Conservation (phyloP, 371 early-diverging fungal species). For the Apophysomyces trapeziformis region DNA sequence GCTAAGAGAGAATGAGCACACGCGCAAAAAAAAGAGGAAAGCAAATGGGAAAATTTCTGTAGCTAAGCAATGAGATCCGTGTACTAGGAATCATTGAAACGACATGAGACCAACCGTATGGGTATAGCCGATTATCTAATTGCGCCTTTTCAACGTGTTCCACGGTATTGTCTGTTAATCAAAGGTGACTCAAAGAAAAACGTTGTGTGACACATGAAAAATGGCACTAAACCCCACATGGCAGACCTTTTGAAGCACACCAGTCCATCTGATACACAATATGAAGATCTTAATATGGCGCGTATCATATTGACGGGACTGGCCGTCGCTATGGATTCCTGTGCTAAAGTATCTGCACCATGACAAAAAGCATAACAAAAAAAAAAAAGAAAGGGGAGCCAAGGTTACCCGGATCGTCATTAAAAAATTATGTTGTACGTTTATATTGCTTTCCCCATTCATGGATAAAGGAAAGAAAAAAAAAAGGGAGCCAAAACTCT, state of each 20-base stretch:
- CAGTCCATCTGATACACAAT: slow-evolving; percentile 26
- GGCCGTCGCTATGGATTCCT: slow-evolving; percentile 42
- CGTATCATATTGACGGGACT: slow-evolving; percentile 38
- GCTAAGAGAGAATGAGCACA: neutral
- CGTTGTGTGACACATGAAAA: neutral
- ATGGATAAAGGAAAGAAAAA: too few species aligned
- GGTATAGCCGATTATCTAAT: slow-evolving; percentile 23
- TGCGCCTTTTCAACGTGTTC: slow-evolving; percentile 22
- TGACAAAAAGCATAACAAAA: slow-evolving; percentile 6
- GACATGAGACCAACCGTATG: slow-evolving; percentile 22
- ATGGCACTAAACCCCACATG: neutral
- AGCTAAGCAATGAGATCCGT: neutral
- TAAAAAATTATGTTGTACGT: neutral
- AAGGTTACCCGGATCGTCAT: neutral
- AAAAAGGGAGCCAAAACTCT: too few species aligned
- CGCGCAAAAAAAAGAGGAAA: neutral
- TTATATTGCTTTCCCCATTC: too few species aligned
- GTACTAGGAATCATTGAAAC: slow-evolving; percentile 12
- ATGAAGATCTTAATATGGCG: slow-evolving; percentile 30
- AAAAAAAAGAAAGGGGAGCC: neutral
- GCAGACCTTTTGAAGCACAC: slow-evolving; percentile 32
- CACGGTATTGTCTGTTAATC: slow-evolving; percentile 23
- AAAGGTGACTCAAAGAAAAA: slow-evolving; percentile 12
- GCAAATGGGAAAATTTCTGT: too few species aligned
- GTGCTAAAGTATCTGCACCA: neutral